A percentile compares a stretch with the other conserved stretches of the same genome.
Evolutionary conservation across 1,139 yeast genomes (phyloP).

Genomic region (Saccharomyces hybrid): DNA sequence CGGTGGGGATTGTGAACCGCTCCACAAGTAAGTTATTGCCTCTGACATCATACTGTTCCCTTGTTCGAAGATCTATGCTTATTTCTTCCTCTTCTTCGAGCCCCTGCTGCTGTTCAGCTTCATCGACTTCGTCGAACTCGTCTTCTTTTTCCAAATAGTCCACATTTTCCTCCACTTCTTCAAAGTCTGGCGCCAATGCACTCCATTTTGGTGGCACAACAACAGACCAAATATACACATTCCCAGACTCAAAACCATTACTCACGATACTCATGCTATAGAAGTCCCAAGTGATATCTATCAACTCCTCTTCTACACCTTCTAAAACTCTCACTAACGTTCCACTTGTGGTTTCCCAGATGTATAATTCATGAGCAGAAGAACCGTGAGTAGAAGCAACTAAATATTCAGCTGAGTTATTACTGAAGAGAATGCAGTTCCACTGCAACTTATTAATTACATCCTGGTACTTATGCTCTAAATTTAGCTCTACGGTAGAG

Average conservation of each 20-base stretch:
- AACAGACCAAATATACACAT: slow-evolving; percentile 75
- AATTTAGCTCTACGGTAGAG: slow-evolving; percentile 45
- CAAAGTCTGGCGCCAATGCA: slow-evolving; percentile 94
- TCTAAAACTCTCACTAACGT: slow-evolving; percentile 81
- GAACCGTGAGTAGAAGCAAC: slow-evolving; percentile 86
- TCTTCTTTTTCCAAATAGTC: slow-evolving; percentile 85
- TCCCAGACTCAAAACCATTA: slow-evolving; percentile 84
- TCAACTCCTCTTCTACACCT: slow-evolving; percentile 81
- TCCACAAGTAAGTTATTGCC: slow-evolving; percentile 36
- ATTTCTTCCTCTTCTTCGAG: slow-evolving; percentile 63
- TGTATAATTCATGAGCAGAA: slow-evolving; percentile 76
- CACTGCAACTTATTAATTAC: slow-evolving; percentile 83
- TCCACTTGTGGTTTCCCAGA: slow-evolving; percentile 91
- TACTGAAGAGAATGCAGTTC: slow-evolving; percentile 73
- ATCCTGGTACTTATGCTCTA: slow-evolving; percentile 82
- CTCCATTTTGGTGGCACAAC: slow-evolving; percentile 91
- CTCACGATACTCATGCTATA: slow-evolving; percentile 69
- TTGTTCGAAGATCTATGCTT: slow-evolving; percentile 56
- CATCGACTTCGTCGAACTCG: slow-evolving; percentile 74
- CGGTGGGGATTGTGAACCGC: slow-evolving; percentile 27
- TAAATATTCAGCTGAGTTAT: slow-evolving; percentile 69
- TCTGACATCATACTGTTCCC: slow-evolving; percentile 58
- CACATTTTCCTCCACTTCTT: slow-evolving; percentile 86
- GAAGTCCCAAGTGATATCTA: slow-evolving; percentile 82
- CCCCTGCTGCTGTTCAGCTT: slow-evolving; percentile 53